Percentiles rank a stretch among this genome's conserved stretches.
phyloP scores from a whole-genome alignment of 148 eudicot genomes.

The Pharnaceum exiguum region DNA sequence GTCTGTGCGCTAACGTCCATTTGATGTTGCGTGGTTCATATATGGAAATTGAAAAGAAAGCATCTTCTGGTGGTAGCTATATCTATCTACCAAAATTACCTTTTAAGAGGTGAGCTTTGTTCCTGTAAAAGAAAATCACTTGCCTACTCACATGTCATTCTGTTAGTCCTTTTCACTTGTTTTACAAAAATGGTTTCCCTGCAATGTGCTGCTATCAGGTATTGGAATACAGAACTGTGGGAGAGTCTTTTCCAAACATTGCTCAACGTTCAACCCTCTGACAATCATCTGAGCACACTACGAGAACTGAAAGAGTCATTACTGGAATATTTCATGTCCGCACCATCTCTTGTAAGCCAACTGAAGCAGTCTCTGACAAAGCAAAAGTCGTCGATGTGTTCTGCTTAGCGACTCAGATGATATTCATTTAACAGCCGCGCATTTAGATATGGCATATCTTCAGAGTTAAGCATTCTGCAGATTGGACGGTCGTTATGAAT shows the following conservation, averaged over 20 bases:
- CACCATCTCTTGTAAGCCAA: conserved; percentile 51
- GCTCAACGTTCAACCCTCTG: conserved; percentile 53
- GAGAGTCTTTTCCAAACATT: conserved; percentile 56
- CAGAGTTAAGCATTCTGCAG: too few relatives aligned
- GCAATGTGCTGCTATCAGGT: too few relatives aligned
- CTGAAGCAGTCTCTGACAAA: conserved; percentile 68
- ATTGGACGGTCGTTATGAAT: too few relatives aligned
- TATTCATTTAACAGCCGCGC: background rate
- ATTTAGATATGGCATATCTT: too few relatives aligned
- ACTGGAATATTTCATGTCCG: conserved; percentile 59
- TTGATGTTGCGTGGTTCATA: conserved; percentile 84
- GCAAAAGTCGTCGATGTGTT: conserved; percentile 74
- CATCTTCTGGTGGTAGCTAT: conserved; percentile 47
- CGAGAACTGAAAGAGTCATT: conserved; percentile 58
- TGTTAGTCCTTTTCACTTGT: background rate
- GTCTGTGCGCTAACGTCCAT: conserved; percentile 85
- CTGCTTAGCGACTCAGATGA: conserved; percentile 34
- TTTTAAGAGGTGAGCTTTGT: conserved; percentile 54
- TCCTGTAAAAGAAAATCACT: background rate
- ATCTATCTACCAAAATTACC: conserved; percentile 49
- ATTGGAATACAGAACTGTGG: conserved; percentile 76
- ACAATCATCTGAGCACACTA: conserved; percentile 45
- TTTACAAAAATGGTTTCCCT: background rate
- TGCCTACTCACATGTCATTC: too few relatives aligned
- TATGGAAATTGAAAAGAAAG: conserved; percentile 71